Evolutionary conservation across 1,284 basidiomycete species (phyloP), one percentile per base, ranked within the genome.

Genomic region (Coniferiporia weirii): DNA sequence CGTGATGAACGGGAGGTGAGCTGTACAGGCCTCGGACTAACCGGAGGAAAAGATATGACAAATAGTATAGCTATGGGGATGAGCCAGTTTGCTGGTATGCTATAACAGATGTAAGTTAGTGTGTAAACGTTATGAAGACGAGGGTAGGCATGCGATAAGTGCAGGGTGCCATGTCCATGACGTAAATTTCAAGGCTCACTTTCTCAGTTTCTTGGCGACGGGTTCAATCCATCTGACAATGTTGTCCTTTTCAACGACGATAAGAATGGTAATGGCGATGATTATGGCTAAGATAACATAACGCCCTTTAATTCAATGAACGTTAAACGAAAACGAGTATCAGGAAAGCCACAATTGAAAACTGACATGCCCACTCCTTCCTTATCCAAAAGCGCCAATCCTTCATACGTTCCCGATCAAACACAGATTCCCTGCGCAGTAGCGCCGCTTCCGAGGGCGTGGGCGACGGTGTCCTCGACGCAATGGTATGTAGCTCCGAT

Each of bases 161-260:
- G 15, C 38, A 15, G 38, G 15, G 12, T 40, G 27, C 27, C 8
- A 40, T 10, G 8, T 7, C 12, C 9, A 40, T 9, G 22, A 3
- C 44, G 12, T 72, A 46, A 15, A 15, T 15, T 32, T 35, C 38
- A 45, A 51, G 12, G 56, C 54, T 15, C 59, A 76, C 75, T 64
- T 55, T 50, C 74, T 68, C 69, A 87, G 76, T 74, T 79, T 80
- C 52, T 76, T 73, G 0, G 81, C 79, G 7, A 76, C 75, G 0
- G 84, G 84, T 32, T 72, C 77, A 38, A 87, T 73, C 78, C 78
- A 80, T 32, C 76, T 62, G 54, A 87, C 78, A 61, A 88, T 85
- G 72, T 83, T 72, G 34, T 73, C 71, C 64, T 74, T 72, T 67
- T 77, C 86, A 35, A 85, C 67, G 1, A 80, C 78, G 70, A 86